phyloP scores from a whole-genome alignment of 257 asterid species.

The Solanum sparsipilum region DNA sequence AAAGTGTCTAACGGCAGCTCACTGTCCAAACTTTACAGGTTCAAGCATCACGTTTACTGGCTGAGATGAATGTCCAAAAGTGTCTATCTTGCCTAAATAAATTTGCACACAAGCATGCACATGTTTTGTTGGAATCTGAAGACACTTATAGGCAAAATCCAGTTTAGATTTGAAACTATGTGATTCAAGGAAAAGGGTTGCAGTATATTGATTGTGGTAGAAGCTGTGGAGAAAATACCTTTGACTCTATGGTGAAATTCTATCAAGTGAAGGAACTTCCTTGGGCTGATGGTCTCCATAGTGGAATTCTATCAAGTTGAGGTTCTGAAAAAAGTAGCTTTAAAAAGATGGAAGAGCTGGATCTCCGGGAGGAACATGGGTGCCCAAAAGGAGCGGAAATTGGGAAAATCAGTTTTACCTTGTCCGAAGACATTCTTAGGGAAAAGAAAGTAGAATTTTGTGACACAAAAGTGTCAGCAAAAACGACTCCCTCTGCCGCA shows the following conservation, averaged over 20 bases:
- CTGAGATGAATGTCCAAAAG: not conserved
- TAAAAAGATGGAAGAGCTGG: not conserved
- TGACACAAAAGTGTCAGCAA: not conserved
- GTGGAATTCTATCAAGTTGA: not conserved
- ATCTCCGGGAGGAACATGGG: not conserved
- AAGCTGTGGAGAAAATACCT: not conserved
- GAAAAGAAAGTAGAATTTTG: not conserved
- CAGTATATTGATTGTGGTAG: not conserved
- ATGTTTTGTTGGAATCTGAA: not conserved
- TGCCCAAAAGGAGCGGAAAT: not conserved
- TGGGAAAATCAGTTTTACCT: not conserved
- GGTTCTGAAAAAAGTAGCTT: not conserved
- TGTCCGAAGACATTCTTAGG: not conserved
- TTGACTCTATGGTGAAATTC: not conserved
- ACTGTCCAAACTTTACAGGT: not conserved
- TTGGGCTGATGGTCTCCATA: not conserved
- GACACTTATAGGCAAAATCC: not conserved
- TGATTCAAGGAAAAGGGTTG: not conserved
- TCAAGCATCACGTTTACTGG: not conserved
- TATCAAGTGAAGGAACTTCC: not conserved
- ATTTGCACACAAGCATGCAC: not conserved
- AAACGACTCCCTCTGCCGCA: not conserved
- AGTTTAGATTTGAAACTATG: not conserved
- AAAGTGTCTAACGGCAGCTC: not conserved
- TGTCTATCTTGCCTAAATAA: not conserved